Evolutionary conservation across 1,139 yeast species (phyloP), one percentile per base, ranked within the genome.

Genomic region (Candida sp.): DNA sequence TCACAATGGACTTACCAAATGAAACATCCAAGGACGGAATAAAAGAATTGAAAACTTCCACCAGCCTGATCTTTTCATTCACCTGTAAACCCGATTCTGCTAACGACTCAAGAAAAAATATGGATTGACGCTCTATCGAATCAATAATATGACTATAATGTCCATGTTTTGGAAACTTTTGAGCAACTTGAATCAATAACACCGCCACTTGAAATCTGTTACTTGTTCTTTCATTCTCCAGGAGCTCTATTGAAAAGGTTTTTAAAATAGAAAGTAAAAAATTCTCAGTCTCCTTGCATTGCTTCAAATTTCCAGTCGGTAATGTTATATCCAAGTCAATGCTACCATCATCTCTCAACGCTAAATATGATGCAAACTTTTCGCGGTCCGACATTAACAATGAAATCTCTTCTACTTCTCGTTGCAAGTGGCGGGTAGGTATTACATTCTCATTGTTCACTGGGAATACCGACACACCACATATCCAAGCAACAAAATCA

Each of bases 401-500:
- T 32, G 19, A 32, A 6, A 32, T 9, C 11, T 32, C 34, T 6
- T 32, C 7, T 7, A 32, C 34, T 9, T 32, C 19, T 32, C 12
- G 7, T 11, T 6, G 19, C 19, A 6, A n/a, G 19, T 32, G 12
- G 19, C 6, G 19, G 6, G 19, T 12, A 32, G 19, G 29, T 25
- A 32, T 11, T 32, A 6, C 34, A 11, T 12, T 9, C 11, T 12
- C 34, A 7, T 9, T 12, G 4, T 21, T 29, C 22, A 21, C 21
- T 8, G 34, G 34, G 30, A 19, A 19, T 9, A 37, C 25, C 5
- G 30, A 32, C 6, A 37, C 39, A 9, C 72, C 75, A 40, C 67
- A 53, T 9, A 76, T 35, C 84, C 85, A 81, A 2, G 61, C 50
- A 9, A 77, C 33, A 45, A 78, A 70, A 5, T 51, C 45, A n/a